phyloP scores from a whole-genome alignment of 148 eudicot genomes.

The Camellia sinensis region DNA sequence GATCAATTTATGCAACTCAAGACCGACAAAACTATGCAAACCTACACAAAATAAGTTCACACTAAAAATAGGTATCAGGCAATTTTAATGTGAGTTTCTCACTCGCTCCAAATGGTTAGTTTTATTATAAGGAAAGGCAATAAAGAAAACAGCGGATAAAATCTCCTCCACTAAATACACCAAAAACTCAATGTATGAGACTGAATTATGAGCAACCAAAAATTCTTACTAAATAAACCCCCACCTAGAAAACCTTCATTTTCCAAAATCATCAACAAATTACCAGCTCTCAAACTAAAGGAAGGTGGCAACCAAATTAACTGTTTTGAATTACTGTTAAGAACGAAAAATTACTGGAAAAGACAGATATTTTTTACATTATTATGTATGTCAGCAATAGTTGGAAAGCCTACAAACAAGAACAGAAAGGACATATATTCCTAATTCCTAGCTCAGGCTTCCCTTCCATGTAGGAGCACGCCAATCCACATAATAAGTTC shows the following conservation, averaged over 20 bases:
- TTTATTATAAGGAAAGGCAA: neutral
- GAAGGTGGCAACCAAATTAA: neutral
- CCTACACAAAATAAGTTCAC: neutral
- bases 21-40: neutral
- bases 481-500: neutral
- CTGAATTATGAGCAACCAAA: neutral
- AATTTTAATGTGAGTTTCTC: neutral
- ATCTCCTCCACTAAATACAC: neutral
- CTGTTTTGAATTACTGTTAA: too few relatives aligned
- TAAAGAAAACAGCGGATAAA: neutral
- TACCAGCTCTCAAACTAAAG: neutral
- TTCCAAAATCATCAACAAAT: neutral
- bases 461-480: neutral
- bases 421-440: too few relatives aligned
- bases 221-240: neutral
- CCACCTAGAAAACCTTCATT: neutral
- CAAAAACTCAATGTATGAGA: neutral
- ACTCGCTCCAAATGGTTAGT: neutral
- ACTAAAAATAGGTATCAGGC: neutral
- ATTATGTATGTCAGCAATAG: too few relatives aligned
- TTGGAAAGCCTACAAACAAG: too few relatives aligned
- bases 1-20: neutral
- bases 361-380: too few relatives aligned
- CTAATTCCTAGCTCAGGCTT: too few relatives aligned
- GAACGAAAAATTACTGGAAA: too few relatives aligned